Conservation (phyloP, 768 basidiomycete genomes). For the Leucocoprinus leucothites region DNA sequence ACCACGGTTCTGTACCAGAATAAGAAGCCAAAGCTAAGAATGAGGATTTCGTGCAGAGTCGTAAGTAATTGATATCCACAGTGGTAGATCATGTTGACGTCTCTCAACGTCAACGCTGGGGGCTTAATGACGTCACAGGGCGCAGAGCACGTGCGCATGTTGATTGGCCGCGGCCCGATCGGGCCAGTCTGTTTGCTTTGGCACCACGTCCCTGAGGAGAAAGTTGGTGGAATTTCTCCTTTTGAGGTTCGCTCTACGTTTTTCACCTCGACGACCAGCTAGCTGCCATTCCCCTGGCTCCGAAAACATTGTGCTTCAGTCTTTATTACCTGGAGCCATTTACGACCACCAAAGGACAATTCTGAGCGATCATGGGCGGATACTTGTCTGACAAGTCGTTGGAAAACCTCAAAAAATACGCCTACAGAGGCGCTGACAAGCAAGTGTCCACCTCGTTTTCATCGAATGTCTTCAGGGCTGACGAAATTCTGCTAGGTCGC, state of each 20-base stretch:
- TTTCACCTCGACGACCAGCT: neutral
- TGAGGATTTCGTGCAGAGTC: too few species aligned
- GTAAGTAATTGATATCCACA: too few species aligned
- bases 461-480: conserved; percentile 9
- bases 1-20: too few species aligned
- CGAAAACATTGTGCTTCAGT: neutral
- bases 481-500: conserved; percentile 46
- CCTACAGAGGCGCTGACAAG: conserved; percentile 84
- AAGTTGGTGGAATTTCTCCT: neutral
- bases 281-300: neutral
- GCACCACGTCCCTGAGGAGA: neutral
- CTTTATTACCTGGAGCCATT: too few species aligned
- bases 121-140: too few species aligned
- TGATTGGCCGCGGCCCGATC: neutral
- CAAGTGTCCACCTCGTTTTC: conserved; percentile 27
- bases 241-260: neutral
- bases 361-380: neutral
- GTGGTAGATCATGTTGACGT: too few species aligned
- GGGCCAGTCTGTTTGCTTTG: too few species aligned
- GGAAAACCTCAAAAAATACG: conserved; percentile 71
- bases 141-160: neutral
- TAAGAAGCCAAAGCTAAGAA: too few species aligned
- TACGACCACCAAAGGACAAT: neutral
- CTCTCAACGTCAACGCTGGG: too few species aligned
- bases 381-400: conserved; percentile 28